Percentiles rank a stretch among this genome's conserved stretches.
Conservation (phyloP, 2,329 filamentous ascomycete species). For the Fusarium oxysporum region DNA sequence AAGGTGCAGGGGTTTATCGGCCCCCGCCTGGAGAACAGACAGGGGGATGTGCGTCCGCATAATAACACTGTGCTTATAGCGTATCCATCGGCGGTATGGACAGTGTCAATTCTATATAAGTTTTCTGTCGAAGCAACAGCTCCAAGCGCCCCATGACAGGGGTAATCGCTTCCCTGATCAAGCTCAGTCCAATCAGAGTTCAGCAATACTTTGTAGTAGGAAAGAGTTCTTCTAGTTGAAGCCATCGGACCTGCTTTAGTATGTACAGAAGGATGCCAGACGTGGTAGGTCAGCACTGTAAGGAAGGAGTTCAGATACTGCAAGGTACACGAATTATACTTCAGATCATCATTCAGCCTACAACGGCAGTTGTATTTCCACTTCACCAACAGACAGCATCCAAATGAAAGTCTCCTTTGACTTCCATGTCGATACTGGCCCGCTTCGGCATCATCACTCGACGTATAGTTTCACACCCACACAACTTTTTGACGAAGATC, state of each 20-base stretch:
- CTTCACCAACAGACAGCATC: conserved; percentile 23
- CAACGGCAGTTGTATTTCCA: conserved; percentile 33
- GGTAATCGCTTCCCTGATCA: conserved; percentile 22
- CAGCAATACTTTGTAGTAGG: conserved; percentile 30
- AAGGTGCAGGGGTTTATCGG: conserved; percentile 29
- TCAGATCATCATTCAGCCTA: conserved; percentile 9
- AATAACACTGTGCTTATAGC: conserved; percentile 34
- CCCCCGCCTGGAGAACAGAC: conserved; percentile 31
- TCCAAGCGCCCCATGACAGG: conserved; percentile 38
- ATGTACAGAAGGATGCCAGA: conserved; percentile 29
- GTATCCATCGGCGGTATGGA: background rate
- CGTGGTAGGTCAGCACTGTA: conserved; percentile 30
- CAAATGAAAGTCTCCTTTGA: conserved; percentile 10
- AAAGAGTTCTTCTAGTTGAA: conserved; percentile 34
- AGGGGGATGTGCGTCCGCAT: conserved; percentile 4
- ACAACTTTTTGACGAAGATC: conserved; percentile 19
- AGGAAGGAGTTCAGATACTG: conserved; percentile 25
- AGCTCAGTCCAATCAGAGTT: conserved; percentile 24
- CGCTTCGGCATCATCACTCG: conserved; percentile 23
- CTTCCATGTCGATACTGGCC: conserved; percentile 16
- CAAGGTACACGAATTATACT: conserved; percentile 35
- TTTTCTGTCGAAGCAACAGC: conserved; percentile 9
- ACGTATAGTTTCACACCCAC: conserved; percentile 32
- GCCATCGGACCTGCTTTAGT: conserved; percentile 37
- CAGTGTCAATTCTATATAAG: conserved; percentile 13